Percentiles rank a stretch among this genome's conserved stretches.
These are phyloP conservation scores for Porodaedalea pini DNA, from an alignment of 1,284 basidiomycete genomes.

Conservation along the genomic window DNA sequence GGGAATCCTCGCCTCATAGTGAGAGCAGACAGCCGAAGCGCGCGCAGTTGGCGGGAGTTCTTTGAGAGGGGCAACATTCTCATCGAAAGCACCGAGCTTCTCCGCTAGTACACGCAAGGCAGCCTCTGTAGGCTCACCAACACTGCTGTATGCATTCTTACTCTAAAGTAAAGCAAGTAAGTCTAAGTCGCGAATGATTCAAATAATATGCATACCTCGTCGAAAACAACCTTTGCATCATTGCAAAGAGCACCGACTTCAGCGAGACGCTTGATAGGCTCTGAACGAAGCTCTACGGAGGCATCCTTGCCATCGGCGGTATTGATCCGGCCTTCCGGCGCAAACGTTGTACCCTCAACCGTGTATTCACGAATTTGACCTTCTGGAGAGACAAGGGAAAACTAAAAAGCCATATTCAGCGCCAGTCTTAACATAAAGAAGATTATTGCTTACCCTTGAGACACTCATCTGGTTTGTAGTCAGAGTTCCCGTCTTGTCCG, in stretches of 20 bases:
- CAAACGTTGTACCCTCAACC: slow-evolving; percentile 88
- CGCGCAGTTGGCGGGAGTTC: slow-evolving; percentile 59
- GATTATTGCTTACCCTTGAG: slow-evolving; percentile 58
- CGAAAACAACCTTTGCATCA: slow-evolving; percentile 86
- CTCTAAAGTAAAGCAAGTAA: slow-evolving; percentile 37
- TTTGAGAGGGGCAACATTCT: slow-evolving; percentile 44
- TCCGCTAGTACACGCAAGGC: slow-evolving; percentile 92
- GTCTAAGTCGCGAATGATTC: background rate
- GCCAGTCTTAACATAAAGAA: slow-evolving; percentile 12
- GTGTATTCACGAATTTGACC: slow-evolving; percentile 62
- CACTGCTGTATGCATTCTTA: slow-evolving; percentile 79
- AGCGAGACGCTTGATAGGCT: slow-evolving; percentile 76
- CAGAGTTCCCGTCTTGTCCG: slow-evolving; percentile 94
- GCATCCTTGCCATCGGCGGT: slow-evolving; percentile 61
- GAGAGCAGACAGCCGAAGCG: slow-evolving; percentile 80
- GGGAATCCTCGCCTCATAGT: slow-evolving; percentile 71
- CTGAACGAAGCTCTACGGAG: slow-evolving; percentile 57
- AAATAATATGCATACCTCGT: slow-evolving; percentile 49
- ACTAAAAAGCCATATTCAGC: slow-evolving; percentile 41
- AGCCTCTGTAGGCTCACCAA: slow-evolving; percentile 97
- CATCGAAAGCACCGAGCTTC: slow-evolving; percentile 57
- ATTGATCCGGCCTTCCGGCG: slow-evolving; percentile 73
- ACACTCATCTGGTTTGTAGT: slow-evolving; percentile 98
- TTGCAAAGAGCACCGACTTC: slow-evolving; percentile 93
- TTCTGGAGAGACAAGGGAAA: slow-evolving; percentile 65